A percentile compares a stretch with the other conserved stretches of the same genome.
Conservation (phyloP, 2,329 filamentous ascomycete species). For the Fusarium incarnatum region DNA sequence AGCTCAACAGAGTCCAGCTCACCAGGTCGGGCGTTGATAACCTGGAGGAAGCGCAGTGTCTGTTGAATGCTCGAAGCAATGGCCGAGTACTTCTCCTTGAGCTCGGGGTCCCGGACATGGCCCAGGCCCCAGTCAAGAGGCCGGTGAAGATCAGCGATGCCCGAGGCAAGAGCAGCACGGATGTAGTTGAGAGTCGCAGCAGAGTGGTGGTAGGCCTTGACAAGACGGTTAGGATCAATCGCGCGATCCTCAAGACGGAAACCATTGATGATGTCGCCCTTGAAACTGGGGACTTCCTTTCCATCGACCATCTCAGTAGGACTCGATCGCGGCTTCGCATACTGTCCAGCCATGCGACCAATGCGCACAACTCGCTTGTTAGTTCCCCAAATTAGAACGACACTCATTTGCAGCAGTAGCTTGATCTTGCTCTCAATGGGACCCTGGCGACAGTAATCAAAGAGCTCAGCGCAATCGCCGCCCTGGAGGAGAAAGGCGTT, state of each 20-base stretch:
- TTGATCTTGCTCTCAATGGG: conserved; percentile 98
- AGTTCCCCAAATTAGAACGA: conserved; percentile 91
- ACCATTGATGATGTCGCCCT: conserved; percentile 95
- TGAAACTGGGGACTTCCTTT: conserved; percentile 85
- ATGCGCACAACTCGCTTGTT: conserved; percentile 89
- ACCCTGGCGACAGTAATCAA: conserved; percentile 91
- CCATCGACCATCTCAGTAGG: conserved; percentile 86
- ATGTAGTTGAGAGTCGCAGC: conserved; percentile 95
- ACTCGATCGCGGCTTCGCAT: conserved; percentile 93
- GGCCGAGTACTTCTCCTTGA: conserved; percentile 86
- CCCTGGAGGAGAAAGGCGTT: conserved; percentile 95
- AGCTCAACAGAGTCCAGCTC: conserved; percentile 93
- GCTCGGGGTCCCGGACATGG: conserved; percentile 84
- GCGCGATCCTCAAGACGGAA: conserved; percentile 79
- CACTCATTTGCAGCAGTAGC: conserved; percentile 94
- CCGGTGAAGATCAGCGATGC: conserved; percentile 92
- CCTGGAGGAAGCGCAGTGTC: conserved; percentile 92
- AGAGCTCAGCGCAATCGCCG: conserved; percentile 96
- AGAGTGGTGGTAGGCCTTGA: conserved; percentile 95
- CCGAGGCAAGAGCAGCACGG: conserved; percentile 82
- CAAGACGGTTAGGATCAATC: conserved; percentile 85
- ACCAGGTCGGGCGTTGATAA: conserved; percentile 86
- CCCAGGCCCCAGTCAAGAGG: conserved; percentile 95
- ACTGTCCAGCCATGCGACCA: conserved; percentile 96
- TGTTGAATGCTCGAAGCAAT: conserved; percentile 91